A percentile compares a stretch with the other conserved stretches of the same genome.
Evolutionary conservation across 441 rosid genomes (phyloP).

Genomic region (Macaranga tanarius): DNA sequence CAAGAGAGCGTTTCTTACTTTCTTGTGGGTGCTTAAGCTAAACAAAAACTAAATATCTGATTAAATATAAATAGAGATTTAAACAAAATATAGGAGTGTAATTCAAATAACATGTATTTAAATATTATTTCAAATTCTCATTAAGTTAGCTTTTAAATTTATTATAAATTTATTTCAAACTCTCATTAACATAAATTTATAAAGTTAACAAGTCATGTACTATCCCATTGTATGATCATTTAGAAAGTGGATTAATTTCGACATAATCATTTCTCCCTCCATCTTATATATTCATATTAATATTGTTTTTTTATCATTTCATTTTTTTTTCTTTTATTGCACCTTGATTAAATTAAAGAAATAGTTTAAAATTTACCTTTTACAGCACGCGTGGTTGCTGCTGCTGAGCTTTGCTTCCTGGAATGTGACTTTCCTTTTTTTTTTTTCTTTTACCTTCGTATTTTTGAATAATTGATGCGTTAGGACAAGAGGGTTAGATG

Average conservation of each 20-base stretch:
- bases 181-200: too few species aligned
- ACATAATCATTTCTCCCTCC: constrained; percentile 19
- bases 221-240: neutral
- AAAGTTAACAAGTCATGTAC: too few species aligned
- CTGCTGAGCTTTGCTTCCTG: constrained; percentile 1
- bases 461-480: constrained; percentile 13
- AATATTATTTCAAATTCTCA: too few species aligned
- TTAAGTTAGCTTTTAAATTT: too few species aligned
- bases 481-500: neutral
- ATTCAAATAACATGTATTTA: too few species aligned
- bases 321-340: neutral
- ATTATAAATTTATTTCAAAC: too few species aligned
- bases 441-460: neutral
- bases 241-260: constrained; percentile 8
- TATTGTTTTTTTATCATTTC: neutral
- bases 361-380: constrained; percentile 12
- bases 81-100: too few species aligned
- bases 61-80: too few species aligned
- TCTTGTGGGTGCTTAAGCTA: too few species aligned
- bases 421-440: constrained; percentile 7
- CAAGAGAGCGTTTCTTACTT: too few species aligned
- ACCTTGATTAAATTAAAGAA: neutral
- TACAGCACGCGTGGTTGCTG: constrained; percentile 28
- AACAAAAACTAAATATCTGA: too few species aligned
- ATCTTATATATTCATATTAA: neutral